Evolutionary conservation across 495 filamentous ascomycete species (phyloP).

Genomic region (Penicillium chermesinum): DNA sequence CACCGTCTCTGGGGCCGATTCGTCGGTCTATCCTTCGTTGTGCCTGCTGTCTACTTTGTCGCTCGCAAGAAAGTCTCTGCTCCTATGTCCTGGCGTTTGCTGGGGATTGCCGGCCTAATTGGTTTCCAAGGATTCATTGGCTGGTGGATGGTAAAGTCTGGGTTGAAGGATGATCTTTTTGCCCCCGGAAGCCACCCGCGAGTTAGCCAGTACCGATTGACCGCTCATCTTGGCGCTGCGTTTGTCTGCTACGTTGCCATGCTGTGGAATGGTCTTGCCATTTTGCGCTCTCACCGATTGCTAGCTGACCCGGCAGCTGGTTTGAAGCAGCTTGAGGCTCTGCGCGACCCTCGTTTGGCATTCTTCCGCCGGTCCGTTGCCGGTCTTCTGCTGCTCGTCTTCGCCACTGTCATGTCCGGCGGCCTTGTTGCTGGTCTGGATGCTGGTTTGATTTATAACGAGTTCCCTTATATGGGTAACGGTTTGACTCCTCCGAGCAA

Average conservation of each 20-base stretch:
- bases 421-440: slow-evolving; percentile 92
- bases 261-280: slow-evolving; percentile 84
- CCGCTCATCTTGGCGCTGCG: slow-evolving; percentile 82
- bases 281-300: slow-evolving; percentile 68
- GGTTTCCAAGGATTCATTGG: slow-evolving; percentile 93
- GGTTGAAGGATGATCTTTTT: slow-evolving; percentile 90
- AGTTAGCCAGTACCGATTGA: slow-evolving; percentile 89
- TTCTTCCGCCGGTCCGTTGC: slow-evolving; percentile 68
- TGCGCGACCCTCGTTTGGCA: slow-evolving; percentile 61
- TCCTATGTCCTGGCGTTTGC: slow-evolving; percentile 70
- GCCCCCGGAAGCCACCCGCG: slow-evolving; percentile 83
- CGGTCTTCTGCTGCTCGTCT: slow-evolving; percentile 71
- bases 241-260: slow-evolving; percentile 90
- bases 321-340: slow-evolving; percentile 47
- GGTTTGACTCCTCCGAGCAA: slow-evolving; percentile 72
- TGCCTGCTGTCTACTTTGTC: slow-evolving; percentile 86
- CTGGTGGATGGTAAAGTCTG: slow-evolving; percentile 99
- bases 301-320: slow-evolving; percentile 57
- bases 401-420: slow-evolving; percentile 86
- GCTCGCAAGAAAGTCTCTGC: slow-evolving; percentile 70
- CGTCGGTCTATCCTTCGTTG: slow-evolving; percentile 81
- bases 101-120: slow-evolving; percentile 81
- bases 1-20: slow-evolving; percentile 94
- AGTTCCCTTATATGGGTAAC: slow-evolving; percentile 91
- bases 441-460: slow-evolving; percentile 95